Percentiles rank a stretch among this genome's conserved stretches.
These are phyloP conservation scores for Ceriops zippeliana DNA, from an alignment of 345 rosid genomes.

Conservation along the genomic window DNA sequence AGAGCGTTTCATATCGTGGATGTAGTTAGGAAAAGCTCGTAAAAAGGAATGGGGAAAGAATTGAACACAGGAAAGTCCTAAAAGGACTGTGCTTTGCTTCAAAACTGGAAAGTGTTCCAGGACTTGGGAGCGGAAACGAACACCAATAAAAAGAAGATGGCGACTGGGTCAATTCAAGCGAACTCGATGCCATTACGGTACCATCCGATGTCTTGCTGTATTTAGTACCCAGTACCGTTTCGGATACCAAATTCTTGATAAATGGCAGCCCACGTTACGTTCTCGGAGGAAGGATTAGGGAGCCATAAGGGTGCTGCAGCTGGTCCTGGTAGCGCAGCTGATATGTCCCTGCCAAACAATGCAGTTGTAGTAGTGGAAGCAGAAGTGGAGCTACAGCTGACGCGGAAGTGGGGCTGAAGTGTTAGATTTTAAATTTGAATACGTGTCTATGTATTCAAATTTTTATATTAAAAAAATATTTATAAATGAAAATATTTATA, in stretches of 20 bases:
- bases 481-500: no score
- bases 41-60: background rate
- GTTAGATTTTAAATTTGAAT: no score
- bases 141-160: conserved; percentile 54
- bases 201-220: conserved; percentile 14
- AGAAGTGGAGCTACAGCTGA: conserved; percentile 51
- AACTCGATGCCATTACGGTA: conserved; percentile 10
- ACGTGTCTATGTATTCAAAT: no score
- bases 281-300: conserved; percentile 14
- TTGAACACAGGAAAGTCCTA: background rate
- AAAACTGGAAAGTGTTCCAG: conserved; percentile 55
- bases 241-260: conserved; percentile 33
- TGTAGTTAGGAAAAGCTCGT: no score
- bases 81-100: conserved; percentile 34
- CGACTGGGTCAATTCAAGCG: conserved; percentile 38
- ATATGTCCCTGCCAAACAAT: background rate
- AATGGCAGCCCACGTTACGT: conserved; percentile 24
- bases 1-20: no score
- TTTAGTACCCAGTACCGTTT: conserved; percentile 13
- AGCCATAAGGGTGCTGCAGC: conserved; percentile 1
- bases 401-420: conserved; percentile 6
- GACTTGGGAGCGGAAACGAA: conserved; percentile 51
- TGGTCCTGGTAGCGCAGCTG: background rate
- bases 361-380: background rate
- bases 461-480: no score